phyloP scores from a whole-genome alignment of 179 eudicot genomes.

The Amaranthus tricolor region DNA sequence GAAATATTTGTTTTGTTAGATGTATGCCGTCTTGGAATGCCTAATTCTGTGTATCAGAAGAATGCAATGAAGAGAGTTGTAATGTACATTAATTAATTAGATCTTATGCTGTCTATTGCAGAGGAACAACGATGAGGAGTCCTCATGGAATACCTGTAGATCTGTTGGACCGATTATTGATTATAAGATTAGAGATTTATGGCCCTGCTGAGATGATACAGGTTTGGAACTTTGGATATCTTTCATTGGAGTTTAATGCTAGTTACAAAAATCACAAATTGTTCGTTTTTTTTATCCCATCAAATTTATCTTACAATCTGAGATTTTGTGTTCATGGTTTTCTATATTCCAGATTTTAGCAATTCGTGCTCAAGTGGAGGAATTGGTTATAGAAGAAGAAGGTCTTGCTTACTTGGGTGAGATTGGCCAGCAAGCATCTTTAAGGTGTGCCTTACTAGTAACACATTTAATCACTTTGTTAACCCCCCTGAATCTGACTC shows the following conservation, averaged over 20 bases:
- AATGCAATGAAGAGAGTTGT: background rate
- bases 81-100: background rate
- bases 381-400: constrained; percentile 79
- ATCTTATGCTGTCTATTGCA: constrained; percentile 25
- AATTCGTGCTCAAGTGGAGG: constrained; percentile 95
- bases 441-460: constrained; percentile 44
- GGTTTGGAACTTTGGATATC: constrained; percentile 66
- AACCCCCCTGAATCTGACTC: background rate
- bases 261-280: background rate
- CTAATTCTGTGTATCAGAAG: background rate
- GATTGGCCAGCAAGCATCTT: constrained; percentile 85
- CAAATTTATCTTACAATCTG: background rate
- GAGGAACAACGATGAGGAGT: constrained; percentile 89
- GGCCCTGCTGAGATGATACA: constrained; percentile 98
- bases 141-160: constrained; percentile 98
- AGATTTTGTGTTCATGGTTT: constrained; percentile 6
- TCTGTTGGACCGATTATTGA: constrained; percentile 73
- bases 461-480: too few species aligned
- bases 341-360: constrained; percentile 69
- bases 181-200: constrained; percentile 75
- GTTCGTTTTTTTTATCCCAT: background rate
- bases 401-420: constrained; percentile 87
- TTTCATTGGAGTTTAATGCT: background rate
- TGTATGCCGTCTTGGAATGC: background rate
- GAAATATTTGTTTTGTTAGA: background rate